phyloP scores from a whole-genome alignment of 371 early-diverging fungal genomes.

The Mortierella polycephala region DNA sequence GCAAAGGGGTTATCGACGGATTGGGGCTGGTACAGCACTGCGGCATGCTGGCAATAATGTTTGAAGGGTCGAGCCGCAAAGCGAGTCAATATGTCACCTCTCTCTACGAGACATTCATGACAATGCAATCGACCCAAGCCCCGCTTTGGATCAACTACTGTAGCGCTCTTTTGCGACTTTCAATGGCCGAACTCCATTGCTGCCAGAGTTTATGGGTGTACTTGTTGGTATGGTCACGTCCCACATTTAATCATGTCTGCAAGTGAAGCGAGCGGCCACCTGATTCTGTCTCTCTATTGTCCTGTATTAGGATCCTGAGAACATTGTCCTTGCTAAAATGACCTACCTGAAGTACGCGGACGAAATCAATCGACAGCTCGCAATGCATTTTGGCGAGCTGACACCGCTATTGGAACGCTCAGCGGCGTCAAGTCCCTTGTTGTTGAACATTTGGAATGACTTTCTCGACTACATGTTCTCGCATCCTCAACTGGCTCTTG shows the following conservation, averaged over 20 bases:
- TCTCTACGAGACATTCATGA: slow-evolving; percentile 31
- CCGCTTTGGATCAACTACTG: slow-evolving; percentile 57
- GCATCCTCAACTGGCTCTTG: slow-evolving; percentile 20
- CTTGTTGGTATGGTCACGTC: slow-evolving; percentile 42
- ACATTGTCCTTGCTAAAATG: slow-evolving; percentile 22
- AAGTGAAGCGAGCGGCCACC: no score
- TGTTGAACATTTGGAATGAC: slow-evolving; percentile 44
- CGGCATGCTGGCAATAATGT: slow-evolving; percentile 20
- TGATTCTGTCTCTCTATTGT: slow-evolving; percentile 7
- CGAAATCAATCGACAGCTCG: slow-evolving; percentile 42
- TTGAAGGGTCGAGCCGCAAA: slow-evolving; percentile 26
- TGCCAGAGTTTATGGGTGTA: slow-evolving; percentile 38
- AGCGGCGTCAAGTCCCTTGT: slow-evolving; percentile 11
- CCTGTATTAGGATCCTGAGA: slow-evolving; percentile 20
- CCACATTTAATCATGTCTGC: no score
- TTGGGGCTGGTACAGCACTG: slow-evolving; percentile 31
- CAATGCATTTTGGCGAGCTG: slow-evolving; percentile 28
- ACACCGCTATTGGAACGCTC: slow-evolving; percentile 18
- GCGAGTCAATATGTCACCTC: slow-evolving; percentile 23
- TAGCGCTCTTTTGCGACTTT: slow-evolving; percentile 53
- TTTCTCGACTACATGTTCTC: slow-evolving; percentile 42
- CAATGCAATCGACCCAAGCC: slow-evolving; percentile 43
- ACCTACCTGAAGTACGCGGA: slow-evolving; percentile 41
- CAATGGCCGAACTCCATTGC: slow-evolving; percentile 54
- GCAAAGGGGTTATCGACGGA: slow-evolving; percentile 37